These are phyloP conservation scores for Cladophialophora immunda DNA, from an alignment of 2,329 filamentous ascomycete species.

Conservation along the genomic window DNA sequence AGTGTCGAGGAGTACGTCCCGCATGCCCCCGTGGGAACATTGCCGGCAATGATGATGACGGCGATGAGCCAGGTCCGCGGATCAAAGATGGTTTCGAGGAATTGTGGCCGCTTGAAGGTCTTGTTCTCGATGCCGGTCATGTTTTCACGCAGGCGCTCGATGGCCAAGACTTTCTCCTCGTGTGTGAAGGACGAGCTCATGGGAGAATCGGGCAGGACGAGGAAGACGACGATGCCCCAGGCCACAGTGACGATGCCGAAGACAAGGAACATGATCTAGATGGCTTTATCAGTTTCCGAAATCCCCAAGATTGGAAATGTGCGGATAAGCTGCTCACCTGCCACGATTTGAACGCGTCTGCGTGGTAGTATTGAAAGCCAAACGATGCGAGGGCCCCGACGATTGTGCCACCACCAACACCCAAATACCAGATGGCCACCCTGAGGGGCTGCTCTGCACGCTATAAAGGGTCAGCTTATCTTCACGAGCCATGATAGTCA, in stretches of 20 bases:
- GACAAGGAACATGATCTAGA: constrained; percentile 62
- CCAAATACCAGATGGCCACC: constrained; percentile 69
- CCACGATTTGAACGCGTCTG: constrained; percentile 20
- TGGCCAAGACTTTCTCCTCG: constrained; percentile 33
- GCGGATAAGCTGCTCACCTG: constrained; percentile 9
- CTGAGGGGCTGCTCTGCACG: constrained; percentile 64
- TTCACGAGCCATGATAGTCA: too few relatives aligned
- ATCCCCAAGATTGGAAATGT: constrained; percentile 39
- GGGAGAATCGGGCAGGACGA: constrained; percentile 61
- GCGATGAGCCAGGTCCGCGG: constrained; percentile 55
- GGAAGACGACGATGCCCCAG: constrained; percentile 52
- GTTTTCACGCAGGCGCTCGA: constrained; percentile 38
- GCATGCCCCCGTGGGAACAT: constrained; percentile 51
- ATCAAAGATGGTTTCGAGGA: constrained; percentile 53
- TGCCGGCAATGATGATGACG: constrained; percentile 44
- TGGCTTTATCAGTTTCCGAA: constrained; percentile 37
- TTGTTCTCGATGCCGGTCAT: constrained; percentile 61
- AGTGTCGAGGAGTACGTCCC: constrained; percentile 51
- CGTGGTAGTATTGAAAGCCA: constrained; percentile 57
- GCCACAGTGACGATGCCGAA: constrained; percentile 58
- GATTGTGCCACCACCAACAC: constrained; percentile 67
- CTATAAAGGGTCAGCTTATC: neutral
- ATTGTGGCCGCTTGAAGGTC: constrained; percentile 58
- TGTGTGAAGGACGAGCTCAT: constrained; percentile 50
- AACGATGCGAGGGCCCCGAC: constrained; percentile 59